A percentile compares a stretch with the other conserved stretches of the same genome.
phyloP scores from a whole-genome alignment of 169 alveolate genomes.

The Hammondia hammondi region DNA sequence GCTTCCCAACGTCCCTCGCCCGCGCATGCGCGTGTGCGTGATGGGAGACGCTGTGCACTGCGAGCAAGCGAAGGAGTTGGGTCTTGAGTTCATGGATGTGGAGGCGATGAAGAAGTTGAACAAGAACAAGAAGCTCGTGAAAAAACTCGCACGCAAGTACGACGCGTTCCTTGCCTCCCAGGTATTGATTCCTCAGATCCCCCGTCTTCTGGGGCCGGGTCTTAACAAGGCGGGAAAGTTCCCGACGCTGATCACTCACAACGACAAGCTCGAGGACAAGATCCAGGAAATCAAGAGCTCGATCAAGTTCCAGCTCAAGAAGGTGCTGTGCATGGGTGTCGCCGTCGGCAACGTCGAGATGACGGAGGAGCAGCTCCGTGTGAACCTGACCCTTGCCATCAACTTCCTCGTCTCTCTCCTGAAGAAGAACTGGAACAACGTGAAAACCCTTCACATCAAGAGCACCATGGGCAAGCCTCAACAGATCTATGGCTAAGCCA shows the following conservation, averaged over 20 bases:
- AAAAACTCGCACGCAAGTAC: conserved; percentile 90
- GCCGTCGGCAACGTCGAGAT: conserved; percentile 98
- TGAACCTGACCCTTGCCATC: conserved; percentile 95
- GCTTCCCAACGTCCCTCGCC: conserved; percentile 96
- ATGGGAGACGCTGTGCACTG: conserved; percentile 99
- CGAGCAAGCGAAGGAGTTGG: conserved; percentile 96
- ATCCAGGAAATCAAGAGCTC: conserved; percentile 94
- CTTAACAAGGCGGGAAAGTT: conserved; percentile 98
- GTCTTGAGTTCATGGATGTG: conserved; percentile 95
- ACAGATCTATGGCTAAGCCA: conserved; percentile 93
- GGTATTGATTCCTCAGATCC: conserved; percentile 97
- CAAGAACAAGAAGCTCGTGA: conserved; percentile 98
- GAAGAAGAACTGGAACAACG: conserved; percentile 99
- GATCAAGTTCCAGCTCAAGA: conserved; percentile 88
- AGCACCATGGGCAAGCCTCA: conserved; percentile 99
- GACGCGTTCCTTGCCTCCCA: conserved; percentile 98
- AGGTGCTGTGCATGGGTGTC: conserved; percentile 96
- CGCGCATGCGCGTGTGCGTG: conserved; percentile 94
- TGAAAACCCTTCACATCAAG: conserved; percentile 96
- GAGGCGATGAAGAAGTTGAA: conserved; percentile 98
- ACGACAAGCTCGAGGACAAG: conserved; percentile 95
- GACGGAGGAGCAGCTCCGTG: conserved; percentile 97
- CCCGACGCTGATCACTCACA: conserved; percentile 98
- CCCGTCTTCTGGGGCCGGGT: conserved; percentile 99
- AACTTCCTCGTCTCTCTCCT: conserved; percentile 98